phyloP scores from a whole-genome alignment of 2,329 filamentous ascomycete genomes.

The Fusarium praegraminearum region DNA sequence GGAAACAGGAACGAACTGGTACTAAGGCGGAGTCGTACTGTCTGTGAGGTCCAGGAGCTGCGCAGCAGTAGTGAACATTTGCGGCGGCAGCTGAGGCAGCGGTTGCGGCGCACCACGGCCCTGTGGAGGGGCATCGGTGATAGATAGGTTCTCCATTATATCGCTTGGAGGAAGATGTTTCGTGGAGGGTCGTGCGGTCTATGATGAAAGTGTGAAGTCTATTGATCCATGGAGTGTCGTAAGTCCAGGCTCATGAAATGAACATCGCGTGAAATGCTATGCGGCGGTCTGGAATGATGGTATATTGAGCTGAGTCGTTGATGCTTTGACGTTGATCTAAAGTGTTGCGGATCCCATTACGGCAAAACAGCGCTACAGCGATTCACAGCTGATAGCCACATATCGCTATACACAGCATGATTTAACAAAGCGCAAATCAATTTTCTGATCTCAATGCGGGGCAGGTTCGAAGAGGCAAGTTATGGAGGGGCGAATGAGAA shows the following conservation, averaged over 20 bases:
- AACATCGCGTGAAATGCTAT: conserved; percentile 39
- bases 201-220: conserved; percentile 22
- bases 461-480: conserved; percentile 22
- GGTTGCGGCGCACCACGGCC: conserved; percentile 59
- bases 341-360: conserved; percentile 38
- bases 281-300: conserved; percentile 30
- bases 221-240: conserved; percentile 41
- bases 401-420: conserved; percentile 26
- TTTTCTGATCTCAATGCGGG: conserved; percentile 37
- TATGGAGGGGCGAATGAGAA: conserved; percentile 42
- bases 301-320: conserved; percentile 37
- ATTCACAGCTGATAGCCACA: conserved; percentile 31
- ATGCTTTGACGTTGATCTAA: conserved; percentile 43
- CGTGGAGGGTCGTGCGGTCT: conserved; percentile 10
- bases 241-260: conserved; percentile 39
- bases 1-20: conserved; percentile 21
- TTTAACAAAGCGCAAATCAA: conserved; percentile 18
- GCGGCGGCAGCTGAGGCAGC: conserved; percentile 79
- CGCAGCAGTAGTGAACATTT: conserved; percentile 98
- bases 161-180: conserved; percentile 35
- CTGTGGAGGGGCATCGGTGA: conserved; percentile 62
- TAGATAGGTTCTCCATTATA: conserved; percentile 66
- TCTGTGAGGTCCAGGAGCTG: conserved; percentile 96
- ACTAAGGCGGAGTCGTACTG: conserved; percentile 71
- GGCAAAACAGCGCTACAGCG: conserved; percentile 40